Evolutionary conservation across 179 eudicot genomes (phyloP), one percentile per base, ranked within the genome.

Genomic region (Patellifolia procumbens): DNA sequence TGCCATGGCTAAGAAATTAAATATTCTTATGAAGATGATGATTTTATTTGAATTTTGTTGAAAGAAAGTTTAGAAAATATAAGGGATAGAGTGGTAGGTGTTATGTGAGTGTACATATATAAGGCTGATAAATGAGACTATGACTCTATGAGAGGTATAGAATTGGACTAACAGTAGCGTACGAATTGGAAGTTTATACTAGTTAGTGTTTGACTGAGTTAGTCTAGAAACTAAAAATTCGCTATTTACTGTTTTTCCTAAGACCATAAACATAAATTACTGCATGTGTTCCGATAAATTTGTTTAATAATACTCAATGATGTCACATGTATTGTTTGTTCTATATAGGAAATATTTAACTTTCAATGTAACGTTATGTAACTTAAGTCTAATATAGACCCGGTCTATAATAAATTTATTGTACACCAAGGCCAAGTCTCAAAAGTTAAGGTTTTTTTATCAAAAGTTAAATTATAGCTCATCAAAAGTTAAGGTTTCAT

Each of bases 1-100:
- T 70, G 83, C 83, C 83, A 80, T 80, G 29, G n/a, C 13, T 49
- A 29, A 34, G 39, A 60, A 60, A 15, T n/a, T n/a, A n/a, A 31
- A 8, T 19, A 11, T 12, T 16, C 6, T 34, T 51, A 9, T 17
- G 26, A 49, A 22, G 29, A 67, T 9, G 48, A 56, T 56, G 66
- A 43, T 29, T 13, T 43, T 0, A 20, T 20, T 29, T 22, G 4
- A 28, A 2, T 10, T 13, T 19, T 20, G 35, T 71, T 63, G 20
- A 29, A 34, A 8, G 24, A n/a, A 2, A 28, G 5, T 19, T 60
- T 28, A 26, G 56, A 22, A n/a, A 2, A 6, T 68, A 63, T 17
- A 63, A 31, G 10, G 5, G 32, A 13, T 63, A 16, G n/a, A 63
- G 7, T 69, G 73, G 56, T 29, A 29, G 42, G 13, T 46, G 39